phyloP scores from a whole-genome alignment of 805 yeast species.

The Cyberlindnera suaveolens region DNA sequence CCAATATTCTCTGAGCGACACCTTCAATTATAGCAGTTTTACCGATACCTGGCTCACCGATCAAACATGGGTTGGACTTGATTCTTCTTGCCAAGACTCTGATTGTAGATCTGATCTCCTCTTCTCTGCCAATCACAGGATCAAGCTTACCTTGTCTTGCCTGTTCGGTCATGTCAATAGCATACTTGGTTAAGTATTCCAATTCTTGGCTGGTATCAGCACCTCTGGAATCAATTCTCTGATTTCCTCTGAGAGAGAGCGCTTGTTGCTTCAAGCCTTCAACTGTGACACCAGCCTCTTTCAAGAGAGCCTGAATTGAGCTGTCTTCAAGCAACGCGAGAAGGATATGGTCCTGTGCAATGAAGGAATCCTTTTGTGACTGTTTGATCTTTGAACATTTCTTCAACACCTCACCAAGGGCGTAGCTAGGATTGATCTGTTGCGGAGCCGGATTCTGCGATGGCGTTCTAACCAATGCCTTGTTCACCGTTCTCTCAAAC shows the following conservation, averaged over 20 bases:
- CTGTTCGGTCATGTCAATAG: slow-evolving; percentile 86
- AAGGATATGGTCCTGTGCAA: slow-evolving; percentile 92
- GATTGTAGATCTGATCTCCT: slow-evolving; percentile 92
- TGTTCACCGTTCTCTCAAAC: slow-evolving; percentile 76
- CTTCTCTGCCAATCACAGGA: slow-evolving; percentile 98
- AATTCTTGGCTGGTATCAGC: slow-evolving; percentile 85
- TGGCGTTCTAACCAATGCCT: slow-evolving; percentile 76
- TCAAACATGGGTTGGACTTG: slow-evolving; percentile 91
- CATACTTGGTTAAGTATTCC: slow-evolving; percentile 85
- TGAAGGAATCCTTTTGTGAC: slow-evolving; percentile 83
- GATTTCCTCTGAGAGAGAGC: slow-evolving; percentile 77
- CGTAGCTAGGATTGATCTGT: slow-evolving; percentile 67
- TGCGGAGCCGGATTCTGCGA: slow-evolving; percentile 86
- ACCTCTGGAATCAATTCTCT: slow-evolving; percentile 85
- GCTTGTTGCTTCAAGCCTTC: slow-evolving; percentile 76
- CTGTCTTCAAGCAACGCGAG: slow-evolving; percentile 80
- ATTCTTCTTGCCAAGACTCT: slow-evolving; percentile 95
- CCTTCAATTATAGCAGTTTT: slow-evolving; percentile 98
- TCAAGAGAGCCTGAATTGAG: slow-evolving; percentile 61
- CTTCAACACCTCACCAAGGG: slow-evolving; percentile 69
- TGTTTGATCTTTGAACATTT: slow-evolving; percentile 73
- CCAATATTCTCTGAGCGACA: slow-evolving; percentile 94
- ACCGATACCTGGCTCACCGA: slow-evolving; percentile 99
- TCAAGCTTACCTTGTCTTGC: slow-evolving; percentile 94
- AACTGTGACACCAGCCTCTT: slow-evolving; percentile 60